These are phyloP conservation scores for Apiospora koreana DNA, from an alignment of 2,329 filamentous ascomycete species.

Conservation along the genomic window DNA sequence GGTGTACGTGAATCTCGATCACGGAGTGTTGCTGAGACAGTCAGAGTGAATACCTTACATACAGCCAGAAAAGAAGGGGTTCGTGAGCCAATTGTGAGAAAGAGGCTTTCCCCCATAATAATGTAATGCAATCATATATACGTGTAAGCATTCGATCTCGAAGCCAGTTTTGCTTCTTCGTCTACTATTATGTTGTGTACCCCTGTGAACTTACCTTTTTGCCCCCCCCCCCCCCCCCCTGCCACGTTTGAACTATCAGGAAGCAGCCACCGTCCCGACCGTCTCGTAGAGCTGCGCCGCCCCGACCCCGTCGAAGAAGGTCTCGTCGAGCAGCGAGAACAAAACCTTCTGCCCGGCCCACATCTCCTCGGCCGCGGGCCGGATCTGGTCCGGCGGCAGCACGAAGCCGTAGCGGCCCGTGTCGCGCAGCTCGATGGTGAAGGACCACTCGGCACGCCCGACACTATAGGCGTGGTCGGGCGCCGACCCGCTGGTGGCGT, in stretches of 20 bases:
- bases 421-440: constrained; percentile 28
- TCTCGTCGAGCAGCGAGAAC: constrained; percentile 2
- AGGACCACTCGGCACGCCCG: constrained; percentile 26
- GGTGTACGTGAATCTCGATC: too few species aligned
- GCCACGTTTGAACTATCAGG: too few species aligned
- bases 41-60: neutral
- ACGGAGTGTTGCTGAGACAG: too few species aligned
- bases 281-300: neutral
- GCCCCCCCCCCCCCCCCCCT: too few species aligned
- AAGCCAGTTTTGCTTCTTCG: neutral
- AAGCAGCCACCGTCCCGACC: neutral
- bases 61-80: too few species aligned
- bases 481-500: constrained; percentile 26
- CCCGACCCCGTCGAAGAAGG: constrained; percentile 3
- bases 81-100: neutral
- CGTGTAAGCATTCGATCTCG: neutral
- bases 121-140: neutral
- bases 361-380: constrained; percentile 27
- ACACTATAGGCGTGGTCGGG: constrained; percentile 27
- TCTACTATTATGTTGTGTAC: neutral
- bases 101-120: neutral
- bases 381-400: constrained; percentile 26
- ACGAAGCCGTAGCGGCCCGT: constrained; percentile 28
- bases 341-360: constrained; percentile 38
- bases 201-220: too few species aligned